A percentile compares a stretch with the other conserved stretches of the same genome.
These are phyloP conservation scores for Brassica nigra DNA, from an alignment of 345 rosid genomes.

Conservation along the genomic window DNA sequence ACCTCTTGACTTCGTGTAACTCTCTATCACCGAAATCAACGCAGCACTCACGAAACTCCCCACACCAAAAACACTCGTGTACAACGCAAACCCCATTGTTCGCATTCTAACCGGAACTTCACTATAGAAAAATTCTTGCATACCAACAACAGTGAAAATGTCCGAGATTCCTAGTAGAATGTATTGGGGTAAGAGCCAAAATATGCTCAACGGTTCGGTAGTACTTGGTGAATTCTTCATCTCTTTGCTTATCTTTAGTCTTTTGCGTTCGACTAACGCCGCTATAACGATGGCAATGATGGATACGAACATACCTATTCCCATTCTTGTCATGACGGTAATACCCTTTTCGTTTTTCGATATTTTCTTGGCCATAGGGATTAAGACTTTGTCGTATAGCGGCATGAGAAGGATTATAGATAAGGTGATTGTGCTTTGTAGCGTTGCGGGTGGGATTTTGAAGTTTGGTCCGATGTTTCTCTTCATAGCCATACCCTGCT, in stretches of 20 bases:
- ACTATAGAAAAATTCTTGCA: slow-evolving; percentile 95
- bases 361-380: slow-evolving; percentile 53
- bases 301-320: slow-evolving; percentile 82
- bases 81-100: slow-evolving; percentile 88
- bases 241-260: slow-evolving; percentile 51
- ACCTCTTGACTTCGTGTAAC: slow-evolving; percentile 43
- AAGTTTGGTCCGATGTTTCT: slow-evolving; percentile 67
- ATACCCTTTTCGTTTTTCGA: slow-evolving; percentile 57
- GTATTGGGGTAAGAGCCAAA: slow-evolving; percentile 89
- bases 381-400: slow-evolving; percentile 62
- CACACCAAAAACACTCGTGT: slow-evolving; percentile 90
- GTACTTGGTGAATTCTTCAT: slow-evolving; percentile 18
- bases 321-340: slow-evolving; percentile 78
- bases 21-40: slow-evolving; percentile 64
- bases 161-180: slow-evolving; percentile 81
- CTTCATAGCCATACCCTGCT: slow-evolving; percentile 88
- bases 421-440: slow-evolving; percentile 85
- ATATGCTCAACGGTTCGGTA: slow-evolving; percentile 58
- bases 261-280: slow-evolving; percentile 70
- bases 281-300: slow-evolving; percentile 82
- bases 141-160: slow-evolving; percentile 90
- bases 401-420: slow-evolving; percentile 92
- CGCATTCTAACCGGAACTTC: slow-evolving; percentile 88
- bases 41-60: slow-evolving; percentile 88
- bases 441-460: slow-evolving; percentile 90